These are phyloP conservation scores for Tolypocladium tropicale DNA, from an alignment of 2,329 filamentous ascomycete species.

Conservation along the genomic window DNA sequence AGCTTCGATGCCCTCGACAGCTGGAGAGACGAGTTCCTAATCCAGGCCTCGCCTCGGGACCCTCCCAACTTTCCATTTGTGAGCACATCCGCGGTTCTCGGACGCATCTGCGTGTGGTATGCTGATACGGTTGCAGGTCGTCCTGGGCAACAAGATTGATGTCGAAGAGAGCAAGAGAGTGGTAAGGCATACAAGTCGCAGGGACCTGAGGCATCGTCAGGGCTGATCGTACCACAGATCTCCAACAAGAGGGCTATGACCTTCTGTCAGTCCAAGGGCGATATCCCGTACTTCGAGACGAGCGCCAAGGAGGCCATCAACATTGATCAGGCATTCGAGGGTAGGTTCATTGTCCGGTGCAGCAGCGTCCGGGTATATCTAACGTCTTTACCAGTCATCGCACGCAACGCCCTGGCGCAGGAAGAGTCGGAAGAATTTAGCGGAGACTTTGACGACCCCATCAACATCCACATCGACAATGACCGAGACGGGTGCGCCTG, in stretches of 20 bases:
- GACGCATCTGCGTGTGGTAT: neutral
- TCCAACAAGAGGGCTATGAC: constrained; percentile 93
- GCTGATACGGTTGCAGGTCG: constrained; percentile 48
- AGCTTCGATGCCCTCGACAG: constrained; percentile 97
- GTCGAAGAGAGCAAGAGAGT: constrained; percentile 95
- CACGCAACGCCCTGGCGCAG: constrained; percentile 86
- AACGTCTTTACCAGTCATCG: constrained; percentile 58
- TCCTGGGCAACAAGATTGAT: constrained; percentile 98
- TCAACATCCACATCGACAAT: constrained; percentile 95
- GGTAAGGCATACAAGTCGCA: constrained; percentile 34
- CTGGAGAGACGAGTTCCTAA: constrained; percentile 96
- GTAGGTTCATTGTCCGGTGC: constrained; percentile 24
- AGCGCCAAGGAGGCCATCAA: constrained; percentile 98
- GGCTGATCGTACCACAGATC: constrained; percentile 44
- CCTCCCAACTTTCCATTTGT: constrained; percentile 98
- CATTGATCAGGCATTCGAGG: constrained; percentile 73
- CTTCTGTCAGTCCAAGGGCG: constrained; percentile 94
- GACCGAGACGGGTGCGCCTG: constrained; percentile 90
- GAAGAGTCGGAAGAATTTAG: constrained; percentile 98
- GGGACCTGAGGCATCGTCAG: neutral
- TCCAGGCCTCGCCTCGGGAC: constrained; percentile 92
- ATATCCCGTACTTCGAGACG: constrained; percentile 98
- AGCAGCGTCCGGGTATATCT: neutral
- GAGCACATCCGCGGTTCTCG: constrained; percentile 24
- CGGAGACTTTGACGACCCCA: constrained; percentile 93